Conservation (phyloP, 1,284 basidiomycete genomes). For the Cryptococcus sp. region DNA sequence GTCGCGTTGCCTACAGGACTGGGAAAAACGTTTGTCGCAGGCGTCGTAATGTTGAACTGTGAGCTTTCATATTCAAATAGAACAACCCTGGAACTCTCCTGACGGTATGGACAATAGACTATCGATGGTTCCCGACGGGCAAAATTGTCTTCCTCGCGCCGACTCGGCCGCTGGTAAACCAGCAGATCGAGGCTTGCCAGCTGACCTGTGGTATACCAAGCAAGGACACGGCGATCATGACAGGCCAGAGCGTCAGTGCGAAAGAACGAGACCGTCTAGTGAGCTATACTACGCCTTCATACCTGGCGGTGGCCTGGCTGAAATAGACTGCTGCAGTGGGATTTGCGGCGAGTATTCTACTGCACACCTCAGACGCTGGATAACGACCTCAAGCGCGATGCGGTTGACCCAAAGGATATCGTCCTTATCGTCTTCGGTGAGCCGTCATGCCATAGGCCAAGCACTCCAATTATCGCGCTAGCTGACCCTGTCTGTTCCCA, state of each 20-base stretch:
- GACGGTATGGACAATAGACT: conserved; percentile 56
- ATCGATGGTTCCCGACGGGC: conserved; percentile 88
- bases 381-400: conserved; percentile 74
- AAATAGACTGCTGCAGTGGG: conserved; percentile 37
- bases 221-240: conserved; percentile 78
- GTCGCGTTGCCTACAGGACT: conserved; percentile 94
- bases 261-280: conserved; percentile 61
- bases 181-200: conserved; percentile 93
- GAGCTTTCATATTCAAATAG: conserved; percentile 34
- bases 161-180: conserved; percentile 90
- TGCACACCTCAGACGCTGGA: conserved; percentile 96
- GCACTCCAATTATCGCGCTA: not conserved
- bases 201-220: conserved; percentile 91
- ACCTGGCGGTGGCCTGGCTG: too few relatives aligned
- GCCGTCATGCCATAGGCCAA: too few relatives aligned
- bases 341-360: conserved; percentile 84
- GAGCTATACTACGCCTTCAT: conserved; percentile 39
- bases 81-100: not conserved
- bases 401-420: conserved; percentile 68
- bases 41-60: conserved; percentile 95
- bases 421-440: conserved; percentile 68
- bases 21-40: conserved; percentile 98
- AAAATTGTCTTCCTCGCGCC: conserved; percentile 96
- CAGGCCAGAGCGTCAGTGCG: conserved; percentile 59
- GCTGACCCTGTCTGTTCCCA: conserved; percentile 37